phyloP scores from a whole-genome alignment of 345 rosid species.

The Capsella bursapastoris region DNA sequence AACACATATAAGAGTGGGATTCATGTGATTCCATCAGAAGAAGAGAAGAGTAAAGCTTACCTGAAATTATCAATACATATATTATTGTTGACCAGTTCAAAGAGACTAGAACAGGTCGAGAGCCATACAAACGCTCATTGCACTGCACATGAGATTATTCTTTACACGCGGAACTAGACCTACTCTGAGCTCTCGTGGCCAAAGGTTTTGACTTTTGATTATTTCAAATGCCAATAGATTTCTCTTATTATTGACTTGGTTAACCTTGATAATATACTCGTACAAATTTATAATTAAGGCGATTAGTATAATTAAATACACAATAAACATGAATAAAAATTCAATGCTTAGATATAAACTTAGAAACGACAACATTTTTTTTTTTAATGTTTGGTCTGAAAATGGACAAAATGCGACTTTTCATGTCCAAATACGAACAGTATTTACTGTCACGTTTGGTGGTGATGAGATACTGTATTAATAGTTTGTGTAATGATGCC shows the following conservation, averaged over 20 bases:
- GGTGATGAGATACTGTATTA: too few species aligned
- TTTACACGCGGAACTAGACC: too few species aligned
- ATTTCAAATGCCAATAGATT: neutral
- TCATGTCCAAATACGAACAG: neutral
- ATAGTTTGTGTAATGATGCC: too few species aligned
- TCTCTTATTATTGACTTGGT: neutral
- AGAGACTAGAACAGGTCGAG: neutral
- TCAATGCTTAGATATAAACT: neutral
- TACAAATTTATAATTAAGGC: neutral
- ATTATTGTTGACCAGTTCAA: neutral
- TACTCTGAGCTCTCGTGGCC: neutral
- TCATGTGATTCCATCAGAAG: neutral
- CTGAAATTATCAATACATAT: neutral
- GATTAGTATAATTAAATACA: too few species aligned
- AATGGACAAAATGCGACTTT: slow-evolving; percentile 29
- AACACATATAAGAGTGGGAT: neutral
- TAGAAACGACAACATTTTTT: neutral
- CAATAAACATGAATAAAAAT: neutral
- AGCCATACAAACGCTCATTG: too few species aligned
- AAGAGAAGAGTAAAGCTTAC: neutral
- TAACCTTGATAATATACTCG: neutral
- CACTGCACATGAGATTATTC: slow-evolving; percentile 10
- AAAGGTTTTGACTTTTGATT: neutral
- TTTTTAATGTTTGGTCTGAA: slow-evolving; percentile 1
- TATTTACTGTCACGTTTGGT: slow-evolving; percentile 6